phyloP scores from a whole-genome alignment of 441 rosid species.

The Biscutella laevigata region DNA sequence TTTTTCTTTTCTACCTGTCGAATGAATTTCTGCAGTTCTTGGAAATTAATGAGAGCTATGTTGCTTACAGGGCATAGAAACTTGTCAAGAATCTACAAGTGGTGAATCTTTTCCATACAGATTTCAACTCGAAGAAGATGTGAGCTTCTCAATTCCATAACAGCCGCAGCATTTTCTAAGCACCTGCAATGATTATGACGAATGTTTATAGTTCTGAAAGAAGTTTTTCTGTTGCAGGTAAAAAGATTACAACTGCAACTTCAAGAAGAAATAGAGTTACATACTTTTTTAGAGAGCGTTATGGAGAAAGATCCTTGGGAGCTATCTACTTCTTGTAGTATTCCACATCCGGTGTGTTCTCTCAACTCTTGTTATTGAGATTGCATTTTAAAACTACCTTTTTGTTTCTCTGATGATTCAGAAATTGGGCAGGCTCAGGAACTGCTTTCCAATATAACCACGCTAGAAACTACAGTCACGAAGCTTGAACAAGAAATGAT shows the following conservation, averaged over 20 bases:
- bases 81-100: constrained; percentile 30
- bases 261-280: constrained; percentile 58
- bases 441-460: constrained; percentile 38
- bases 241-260: constrained; percentile 55
- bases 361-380: constrained; percentile 6
- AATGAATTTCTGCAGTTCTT: neutral
- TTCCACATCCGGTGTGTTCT: constrained; percentile 50
- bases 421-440: constrained; percentile 41
- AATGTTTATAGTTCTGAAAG: neutral
- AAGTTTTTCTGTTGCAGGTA: constrained; percentile 40
- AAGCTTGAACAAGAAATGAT: constrained; percentile 63
- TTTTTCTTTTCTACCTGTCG: neutral
- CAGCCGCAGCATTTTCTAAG: neutral
- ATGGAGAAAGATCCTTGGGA: constrained; percentile 45
- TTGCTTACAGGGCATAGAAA: constrained; percentile 32
- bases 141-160: constrained; percentile 32
- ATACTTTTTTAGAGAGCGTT: constrained; percentile 47
- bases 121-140: constrained; percentile 75
- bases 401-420: constrained; percentile 6
- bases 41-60: neutral
- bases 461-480: constrained; percentile 44
- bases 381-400: neutral
- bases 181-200: neutral
- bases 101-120: constrained; percentile 44
- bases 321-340: constrained; percentile 36